Evolutionary conservation across 352 stramenopile genomes (phyloP).

Genomic region (Pythium monospermum): DNA sequence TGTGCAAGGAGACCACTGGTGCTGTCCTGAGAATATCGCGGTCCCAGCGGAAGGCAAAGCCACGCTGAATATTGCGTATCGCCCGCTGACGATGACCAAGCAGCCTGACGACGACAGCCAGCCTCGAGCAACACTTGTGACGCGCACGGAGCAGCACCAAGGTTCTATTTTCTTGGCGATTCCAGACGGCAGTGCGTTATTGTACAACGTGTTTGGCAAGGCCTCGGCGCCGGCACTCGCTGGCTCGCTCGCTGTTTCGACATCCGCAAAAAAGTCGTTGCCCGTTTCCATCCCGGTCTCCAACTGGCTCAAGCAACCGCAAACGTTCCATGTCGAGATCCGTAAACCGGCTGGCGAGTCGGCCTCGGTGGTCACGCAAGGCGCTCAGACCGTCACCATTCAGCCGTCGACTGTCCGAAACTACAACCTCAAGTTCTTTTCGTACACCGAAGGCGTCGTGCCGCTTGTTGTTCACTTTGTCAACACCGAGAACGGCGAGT

Average conservation of each 20-base stretch:
- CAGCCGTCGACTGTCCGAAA: slow-evolving; percentile 44
- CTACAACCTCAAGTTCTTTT: slow-evolving; percentile 88
- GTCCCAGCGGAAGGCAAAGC: slow-evolving; percentile 69
- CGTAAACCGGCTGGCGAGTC: slow-evolving; percentile 26
- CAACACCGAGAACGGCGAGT: slow-evolving; percentile 82
- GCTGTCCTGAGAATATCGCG: slow-evolving; percentile 71
- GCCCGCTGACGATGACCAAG: slow-evolving; percentile 83
- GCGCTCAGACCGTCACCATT: slow-evolving; percentile 63
- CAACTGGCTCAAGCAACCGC: slow-evolving; percentile 86
- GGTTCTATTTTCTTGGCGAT: slow-evolving; percentile 89
- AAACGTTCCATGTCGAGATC: slow-evolving; percentile 77
- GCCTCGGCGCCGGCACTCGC: slow-evolving; percentile 46
- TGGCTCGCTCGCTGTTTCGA: slow-evolving; percentile 37
- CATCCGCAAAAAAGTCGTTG: slow-evolving; percentile 76
- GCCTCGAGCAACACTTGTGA: slow-evolving; percentile 5
- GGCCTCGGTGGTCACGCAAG: slow-evolving; percentile 57
- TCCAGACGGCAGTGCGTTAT: slow-evolving; percentile 81
- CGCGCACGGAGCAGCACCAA: slow-evolving; percentile 48
- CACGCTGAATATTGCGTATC: slow-evolving; percentile 69
- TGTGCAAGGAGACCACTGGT: slow-evolving; percentile 85
- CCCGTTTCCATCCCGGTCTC: slow-evolving; percentile 64
- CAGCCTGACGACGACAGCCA: slow-evolving; percentile 14
- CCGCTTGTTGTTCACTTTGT: slow-evolving; percentile 68
- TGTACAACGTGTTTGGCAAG: slow-evolving; percentile 85
- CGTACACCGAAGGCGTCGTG: slow-evolving; percentile 72